Conservation (phyloP, 306 rosid genomes). For the Sphenostylis stenocarpa region DNA sequence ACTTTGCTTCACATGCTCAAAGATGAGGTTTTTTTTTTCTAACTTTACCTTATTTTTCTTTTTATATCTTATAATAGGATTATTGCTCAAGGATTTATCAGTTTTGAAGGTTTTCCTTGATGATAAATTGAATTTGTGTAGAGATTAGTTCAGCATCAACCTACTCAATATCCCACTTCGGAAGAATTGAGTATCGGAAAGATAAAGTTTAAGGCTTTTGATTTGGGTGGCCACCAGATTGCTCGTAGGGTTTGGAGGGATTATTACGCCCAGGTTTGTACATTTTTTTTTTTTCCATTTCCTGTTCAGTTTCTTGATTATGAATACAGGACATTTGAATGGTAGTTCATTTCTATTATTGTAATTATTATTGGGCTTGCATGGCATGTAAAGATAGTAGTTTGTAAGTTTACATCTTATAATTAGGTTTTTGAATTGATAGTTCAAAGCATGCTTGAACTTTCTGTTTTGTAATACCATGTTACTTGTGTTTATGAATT, state of each 20-base stretch:
- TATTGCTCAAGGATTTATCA: not conserved
- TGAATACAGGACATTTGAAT: not conserved
- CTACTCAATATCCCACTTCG: constrained; percentile 81
- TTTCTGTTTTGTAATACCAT: not conserved
- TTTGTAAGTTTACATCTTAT: not conserved
- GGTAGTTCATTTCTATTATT: not conserved
- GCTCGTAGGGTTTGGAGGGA: constrained; percentile 93
- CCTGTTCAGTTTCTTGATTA: not conserved
- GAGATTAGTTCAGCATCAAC: constrained; percentile 88
- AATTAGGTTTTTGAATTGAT: not conserved
- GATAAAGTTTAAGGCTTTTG: constrained; percentile 85
- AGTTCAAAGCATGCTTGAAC: not conserved
- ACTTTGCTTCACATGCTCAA: constrained; percentile 91
- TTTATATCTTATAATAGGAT: not conserved
- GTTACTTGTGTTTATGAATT: not conserved
- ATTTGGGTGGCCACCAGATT: constrained; percentile 87
- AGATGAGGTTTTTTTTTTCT: constrained; percentile 58
- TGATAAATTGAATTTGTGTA: constrained; percentile 31
- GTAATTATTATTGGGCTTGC: not conserved
- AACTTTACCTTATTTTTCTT: not conserved
- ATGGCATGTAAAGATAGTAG: not conserved
- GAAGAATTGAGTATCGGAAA: constrained; percentile 81
- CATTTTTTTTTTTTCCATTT: not conserved
- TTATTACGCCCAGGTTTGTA: constrained; percentile 68
- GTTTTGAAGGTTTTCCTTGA: not conserved